These are phyloP conservation scores for Xylaria sp. DNA, from an alignment of 2,329 filamentous ascomycete genomes.

Conservation along the genomic window DNA sequence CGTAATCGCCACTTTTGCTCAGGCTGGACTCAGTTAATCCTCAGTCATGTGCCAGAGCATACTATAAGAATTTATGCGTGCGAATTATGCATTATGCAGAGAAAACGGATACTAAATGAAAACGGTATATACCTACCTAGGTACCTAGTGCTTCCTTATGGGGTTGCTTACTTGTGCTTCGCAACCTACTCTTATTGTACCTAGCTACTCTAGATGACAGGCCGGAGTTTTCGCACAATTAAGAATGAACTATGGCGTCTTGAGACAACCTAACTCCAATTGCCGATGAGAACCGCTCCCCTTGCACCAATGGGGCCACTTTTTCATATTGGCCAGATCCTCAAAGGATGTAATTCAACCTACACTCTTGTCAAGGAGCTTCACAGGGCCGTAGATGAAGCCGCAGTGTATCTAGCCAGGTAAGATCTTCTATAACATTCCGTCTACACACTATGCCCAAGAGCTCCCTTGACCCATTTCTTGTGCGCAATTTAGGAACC, in stretches of 20 bases:
- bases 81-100: too few species aligned
- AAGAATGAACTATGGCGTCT: constrained; percentile 12
- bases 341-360: constrained; percentile 41
- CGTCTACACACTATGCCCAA: constrained; percentile 16
- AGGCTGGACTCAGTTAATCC: too few species aligned
- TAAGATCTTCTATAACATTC: constrained; percentile 24
- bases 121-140: too few species aligned
- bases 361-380: constrained; percentile 44
- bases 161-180: too few species aligned
- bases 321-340: constrained; percentile 34
- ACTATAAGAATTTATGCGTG: too few species aligned
- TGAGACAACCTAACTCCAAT: constrained; percentile 18
- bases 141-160: too few species aligned
- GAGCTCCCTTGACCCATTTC: constrained; percentile 18
- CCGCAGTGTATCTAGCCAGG: constrained; percentile 45
- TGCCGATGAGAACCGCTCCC: constrained; percentile 16
- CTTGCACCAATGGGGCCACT: constrained; percentile 35
- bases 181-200: too few species aligned
- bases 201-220: too few species aligned
- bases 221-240: background rate
- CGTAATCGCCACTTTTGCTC: too few species aligned
- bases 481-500: constrained; percentile 31
- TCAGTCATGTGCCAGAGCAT: too few species aligned
- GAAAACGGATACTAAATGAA: too few species aligned
- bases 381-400: constrained; percentile 41